phyloP scores from a whole-genome alignment of 2,329 filamentous ascomycete species.

The Colletotrichum gloeosporioides region DNA sequence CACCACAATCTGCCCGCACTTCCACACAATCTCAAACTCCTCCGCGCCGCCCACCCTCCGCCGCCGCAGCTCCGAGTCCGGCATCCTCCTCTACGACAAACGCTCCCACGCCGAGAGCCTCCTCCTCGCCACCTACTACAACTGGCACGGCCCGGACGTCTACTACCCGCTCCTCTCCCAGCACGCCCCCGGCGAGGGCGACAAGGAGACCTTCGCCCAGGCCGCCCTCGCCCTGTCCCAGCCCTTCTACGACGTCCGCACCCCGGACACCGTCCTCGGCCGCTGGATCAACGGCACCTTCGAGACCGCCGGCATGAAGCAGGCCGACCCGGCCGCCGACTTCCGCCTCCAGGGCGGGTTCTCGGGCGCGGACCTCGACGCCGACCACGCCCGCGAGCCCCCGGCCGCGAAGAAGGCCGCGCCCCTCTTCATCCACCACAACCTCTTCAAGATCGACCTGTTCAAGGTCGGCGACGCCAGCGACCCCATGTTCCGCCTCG shows the following conservation, averaged over 20 bases:
- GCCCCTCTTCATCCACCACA: conserved; percentile 41
- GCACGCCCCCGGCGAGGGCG: conserved; percentile 45
- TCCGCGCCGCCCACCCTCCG: conserved; percentile 32
- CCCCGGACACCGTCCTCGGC: conserved; percentile 35
- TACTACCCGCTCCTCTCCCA: conserved; percentile 56
- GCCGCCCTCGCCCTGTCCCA: conserved; percentile 46
- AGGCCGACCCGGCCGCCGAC: conserved; percentile 35
- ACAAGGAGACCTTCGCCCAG: conserved; percentile 54
- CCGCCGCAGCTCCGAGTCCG: conserved; percentile 49
- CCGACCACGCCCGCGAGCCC: conserved; percentile 17
- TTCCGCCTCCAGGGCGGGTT: conserved; percentile 24
- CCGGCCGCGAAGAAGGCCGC: conserved; percentile 21
- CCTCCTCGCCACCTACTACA: conserved; percentile 59
- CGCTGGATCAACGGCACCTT: conserved; percentile 31
- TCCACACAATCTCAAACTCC: conserved; percentile 48
- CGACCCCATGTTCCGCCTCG: conserved; percentile 21
- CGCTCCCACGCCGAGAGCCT: conserved; percentile 48
- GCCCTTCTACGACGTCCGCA: conserved; percentile 44
- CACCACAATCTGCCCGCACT: conserved; percentile 43
- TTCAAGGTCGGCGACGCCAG: conserved; percentile 25
- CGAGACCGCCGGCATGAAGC: conserved; percentile 30
- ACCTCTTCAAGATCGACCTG: conserved; percentile 41
- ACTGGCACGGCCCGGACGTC: conserved; percentile 55
- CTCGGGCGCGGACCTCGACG: neutral
- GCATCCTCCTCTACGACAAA: conserved; percentile 55